These are phyloP conservation scores for Penicillium daleae DNA, from an alignment of 495 filamentous ascomycete species.

Conservation along the genomic window DNA sequence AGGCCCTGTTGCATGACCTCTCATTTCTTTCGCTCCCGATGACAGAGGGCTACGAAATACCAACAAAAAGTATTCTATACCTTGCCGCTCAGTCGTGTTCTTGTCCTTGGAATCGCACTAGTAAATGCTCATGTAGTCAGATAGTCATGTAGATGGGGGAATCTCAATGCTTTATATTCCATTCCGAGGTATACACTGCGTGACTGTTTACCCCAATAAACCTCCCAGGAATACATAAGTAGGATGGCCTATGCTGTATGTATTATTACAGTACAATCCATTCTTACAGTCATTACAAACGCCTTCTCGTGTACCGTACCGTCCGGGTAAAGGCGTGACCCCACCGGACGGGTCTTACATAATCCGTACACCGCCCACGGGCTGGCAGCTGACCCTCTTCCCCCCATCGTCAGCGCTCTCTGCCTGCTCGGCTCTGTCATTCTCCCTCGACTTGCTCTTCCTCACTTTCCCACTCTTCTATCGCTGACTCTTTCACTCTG, in stretches of 20 bases:
- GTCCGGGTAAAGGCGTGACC: neutral
- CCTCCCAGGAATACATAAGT: neutral
- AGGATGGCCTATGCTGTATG: neutral
- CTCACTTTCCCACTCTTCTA: neutral
- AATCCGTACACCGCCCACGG: constrained; percentile 11
- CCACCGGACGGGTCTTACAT: neutral
- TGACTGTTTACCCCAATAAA: neutral
- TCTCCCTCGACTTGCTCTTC: neutral
- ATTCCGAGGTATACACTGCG: neutral
- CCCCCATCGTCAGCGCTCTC: constrained; percentile 1
- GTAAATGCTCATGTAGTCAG: neutral
- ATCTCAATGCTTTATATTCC: too few species aligned
- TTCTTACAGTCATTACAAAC: too few species aligned
- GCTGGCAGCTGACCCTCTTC: constrained; percentile 3
- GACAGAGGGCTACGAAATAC: constrained; percentile 24
- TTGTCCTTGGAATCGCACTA: neutral
- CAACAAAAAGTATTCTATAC: constrained; percentile 17
- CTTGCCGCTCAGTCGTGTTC: neutral
- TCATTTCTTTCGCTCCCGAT: constrained; percentile 23
- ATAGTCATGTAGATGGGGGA: neutral
- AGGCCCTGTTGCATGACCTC: constrained; percentile 25
- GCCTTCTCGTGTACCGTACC: neutral
- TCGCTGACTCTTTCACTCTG: neutral
- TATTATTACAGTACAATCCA: too few species aligned
- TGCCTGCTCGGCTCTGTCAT: neutral